Base-by-base conservation (phyloP, 306 rosid species). In the Cucumis cinereus region DNA sequence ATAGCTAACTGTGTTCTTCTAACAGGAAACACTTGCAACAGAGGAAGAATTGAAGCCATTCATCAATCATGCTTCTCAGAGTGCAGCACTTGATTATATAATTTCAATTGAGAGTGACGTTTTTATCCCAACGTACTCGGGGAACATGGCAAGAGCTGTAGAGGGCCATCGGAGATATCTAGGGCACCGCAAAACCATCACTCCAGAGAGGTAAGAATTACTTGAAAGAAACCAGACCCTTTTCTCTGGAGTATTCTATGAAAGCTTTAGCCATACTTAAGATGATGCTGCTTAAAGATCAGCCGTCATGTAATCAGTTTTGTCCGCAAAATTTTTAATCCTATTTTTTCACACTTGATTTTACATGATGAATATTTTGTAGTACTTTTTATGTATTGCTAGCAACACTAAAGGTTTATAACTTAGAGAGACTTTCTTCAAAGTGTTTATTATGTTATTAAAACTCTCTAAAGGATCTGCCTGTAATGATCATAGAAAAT, bases 91-190 rank as follows among this genome's bases (percentile, higher is more conserved):
- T 52, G 98, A 94, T 86, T 91, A 91, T 86, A 82, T 94, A 79
- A 88, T 91, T 82, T 94, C 95, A 73, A 81, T 90, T 8, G 93
- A 92, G 90, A 90, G 98, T 73, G 95, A 91, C 82, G 93, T 94
- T 77, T 94, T 94, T 79, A 76, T 90, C 64, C 95, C 98, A 30
- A 79, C 98, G 61, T 79, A 94, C 84, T 86, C 96, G 6, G 98
- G 98, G 78, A 92, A 94, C 84, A 92, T 94, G 98, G 97, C 96
- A 55, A 86, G 96, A 83, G 90, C 98, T 45, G 97, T 94, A 43
- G 97, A 92, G 88, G 98, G 98, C 14, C 97, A 94, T 79, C 96
- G 97, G 16, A 87, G 97, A 80, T 94, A 86, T 84, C 80, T 94
- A 75, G 95, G 96, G 43, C 95, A 94, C 81, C 91, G 89, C 81